A percentile compares a stretch with the other conserved stretches of the same genome.
These are phyloP conservation scores for Cercospora citrullina DNA, from an alignment of 2,329 filamentous ascomycete genomes.

Conservation along the genomic window DNA sequence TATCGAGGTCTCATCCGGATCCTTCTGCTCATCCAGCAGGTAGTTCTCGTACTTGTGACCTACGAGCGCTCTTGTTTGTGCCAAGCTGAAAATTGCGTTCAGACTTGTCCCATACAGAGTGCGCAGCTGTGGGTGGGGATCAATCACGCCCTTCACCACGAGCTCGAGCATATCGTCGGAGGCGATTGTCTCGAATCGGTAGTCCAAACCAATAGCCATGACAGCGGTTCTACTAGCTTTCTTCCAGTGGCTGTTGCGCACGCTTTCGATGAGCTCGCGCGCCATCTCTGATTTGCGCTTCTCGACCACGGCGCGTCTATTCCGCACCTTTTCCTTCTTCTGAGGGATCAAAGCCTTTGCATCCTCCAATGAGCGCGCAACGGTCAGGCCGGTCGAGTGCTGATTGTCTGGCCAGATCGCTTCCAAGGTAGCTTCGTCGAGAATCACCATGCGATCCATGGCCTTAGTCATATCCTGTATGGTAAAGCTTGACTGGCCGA, in stretches of 20 bases:
- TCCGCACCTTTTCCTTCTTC: conserved; percentile 71
- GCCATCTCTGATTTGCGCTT: conserved; percentile 78
- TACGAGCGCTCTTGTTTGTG: conserved; percentile 84
- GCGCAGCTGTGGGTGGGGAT: conserved; percentile 84
- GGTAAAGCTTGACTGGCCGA: conserved; percentile 76
- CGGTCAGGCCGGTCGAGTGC: conserved; percentile 36
- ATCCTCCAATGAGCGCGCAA: conserved; percentile 50
- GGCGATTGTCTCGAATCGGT: conserved; percentile 87
- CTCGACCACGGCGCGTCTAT: conserved; percentile 76
- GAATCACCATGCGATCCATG: conserved; percentile 79
- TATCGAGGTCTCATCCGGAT: conserved; percentile 74
- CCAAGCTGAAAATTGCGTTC: conserved; percentile 72
- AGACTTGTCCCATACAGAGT: conserved; percentile 79
- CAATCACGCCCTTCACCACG: conserved; percentile 78
- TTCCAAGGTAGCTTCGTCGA: conserved; percentile 70
- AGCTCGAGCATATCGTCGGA: conserved; percentile 80
- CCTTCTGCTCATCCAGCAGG: conserved; percentile 74
- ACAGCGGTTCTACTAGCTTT: conserved; percentile 86
- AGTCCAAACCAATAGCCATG: conserved; percentile 84
- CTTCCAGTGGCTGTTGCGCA: conserved; percentile 89
- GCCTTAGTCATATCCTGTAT: conserved; percentile 90
- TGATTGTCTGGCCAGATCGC: conserved; percentile 63
- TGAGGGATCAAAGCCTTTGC: conserved; percentile 62
- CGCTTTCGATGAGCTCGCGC: conserved; percentile 74
- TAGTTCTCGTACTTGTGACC: conserved; percentile 86